A percentile compares a stretch with the other conserved stretches of the same genome.
These are phyloP conservation scores for Alternaria consortialis DNA, from an alignment of 2,329 filamentous ascomycete species.

Conservation along the genomic window DNA sequence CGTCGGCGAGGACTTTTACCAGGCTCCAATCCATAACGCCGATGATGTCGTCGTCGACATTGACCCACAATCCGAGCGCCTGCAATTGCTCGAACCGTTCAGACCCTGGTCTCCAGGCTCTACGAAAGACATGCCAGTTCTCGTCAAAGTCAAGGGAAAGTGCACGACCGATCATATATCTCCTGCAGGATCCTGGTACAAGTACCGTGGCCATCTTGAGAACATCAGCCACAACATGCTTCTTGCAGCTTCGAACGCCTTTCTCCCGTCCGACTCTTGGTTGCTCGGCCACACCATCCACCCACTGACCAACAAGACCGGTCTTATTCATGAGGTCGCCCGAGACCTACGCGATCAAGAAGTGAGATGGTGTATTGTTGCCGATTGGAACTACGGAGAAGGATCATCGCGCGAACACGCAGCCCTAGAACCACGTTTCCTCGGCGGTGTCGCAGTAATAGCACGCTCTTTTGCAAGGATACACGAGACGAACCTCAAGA, in stretches of 20 bases:
- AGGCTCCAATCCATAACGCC: constrained; percentile 32
- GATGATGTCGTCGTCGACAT: constrained; percentile 36
- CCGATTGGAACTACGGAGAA: constrained; percentile 45
- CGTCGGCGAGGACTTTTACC: constrained; percentile 35
- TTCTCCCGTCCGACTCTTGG: constrained; percentile 30
- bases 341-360: constrained; percentile 29
- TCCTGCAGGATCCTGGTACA: constrained; percentile 52
- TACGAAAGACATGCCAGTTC: constrained; percentile 33
- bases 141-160: constrained; percentile 51
- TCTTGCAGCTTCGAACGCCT: constrained; percentile 44
- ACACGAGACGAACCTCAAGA: constrained; percentile 44
- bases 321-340: constrained; percentile 41
- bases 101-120: constrained; percentile 35
- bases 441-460: constrained; percentile 34
- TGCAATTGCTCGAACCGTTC: constrained; percentile 28
- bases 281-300: constrained; percentile 42
- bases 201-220: constrained; percentile 52
- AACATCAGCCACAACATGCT: constrained; percentile 53
- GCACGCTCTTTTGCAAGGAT: constrained; percentile 41
- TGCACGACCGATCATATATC: constrained; percentile 55
- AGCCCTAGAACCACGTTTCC: constrained; percentile 37
- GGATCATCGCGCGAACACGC: constrained; percentile 40
- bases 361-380: constrained; percentile 46
- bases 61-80: constrained; percentile 39
- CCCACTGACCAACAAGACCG: constrained; percentile 15